Evolutionary conservation across 768 basidiomycete genomes (phyloP).

Genomic region (Mrakia frigida): DNA sequence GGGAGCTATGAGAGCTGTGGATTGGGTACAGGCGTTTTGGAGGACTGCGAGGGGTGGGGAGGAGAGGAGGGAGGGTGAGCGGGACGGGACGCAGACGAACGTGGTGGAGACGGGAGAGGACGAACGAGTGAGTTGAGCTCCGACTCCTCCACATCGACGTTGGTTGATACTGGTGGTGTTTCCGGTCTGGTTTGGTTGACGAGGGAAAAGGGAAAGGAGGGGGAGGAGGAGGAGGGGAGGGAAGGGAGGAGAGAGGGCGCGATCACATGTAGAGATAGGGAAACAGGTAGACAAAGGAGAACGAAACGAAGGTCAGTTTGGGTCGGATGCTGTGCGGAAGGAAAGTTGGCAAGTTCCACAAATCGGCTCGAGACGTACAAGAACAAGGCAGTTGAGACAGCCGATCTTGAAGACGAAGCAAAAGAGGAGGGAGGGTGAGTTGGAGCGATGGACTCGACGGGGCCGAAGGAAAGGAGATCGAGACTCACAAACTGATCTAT

Average conservation of each 20-base stretch:
- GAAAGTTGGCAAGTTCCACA: no score
- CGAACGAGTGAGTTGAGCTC: neutral
- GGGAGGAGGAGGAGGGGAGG: neutral
- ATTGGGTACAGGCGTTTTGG: conserved; percentile 14
- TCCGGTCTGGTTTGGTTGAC: neutral
- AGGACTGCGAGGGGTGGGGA: neutral
- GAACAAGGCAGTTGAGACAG: neutral
- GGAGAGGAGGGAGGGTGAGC: neutral
- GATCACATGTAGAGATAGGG: no score
- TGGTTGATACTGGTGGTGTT: neutral
- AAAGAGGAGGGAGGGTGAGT: no score
- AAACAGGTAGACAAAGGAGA: neutral
- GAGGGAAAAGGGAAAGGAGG: neutral
- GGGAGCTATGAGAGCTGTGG: neutral
- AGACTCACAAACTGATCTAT: no score
- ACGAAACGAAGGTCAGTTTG: neutral
- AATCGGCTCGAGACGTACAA: neutral
- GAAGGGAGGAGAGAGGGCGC: neutral
- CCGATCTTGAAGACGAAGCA: neutral
- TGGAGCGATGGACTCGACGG: no score
- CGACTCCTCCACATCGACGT: neutral
- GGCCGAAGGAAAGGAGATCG: no score
- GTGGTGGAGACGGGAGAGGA: neutral
- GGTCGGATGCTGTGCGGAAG: neutral
- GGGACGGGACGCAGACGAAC: neutral